phyloP scores from a whole-genome alignment of 306 rosid genomes.

The Rubus parviflorus region DNA sequence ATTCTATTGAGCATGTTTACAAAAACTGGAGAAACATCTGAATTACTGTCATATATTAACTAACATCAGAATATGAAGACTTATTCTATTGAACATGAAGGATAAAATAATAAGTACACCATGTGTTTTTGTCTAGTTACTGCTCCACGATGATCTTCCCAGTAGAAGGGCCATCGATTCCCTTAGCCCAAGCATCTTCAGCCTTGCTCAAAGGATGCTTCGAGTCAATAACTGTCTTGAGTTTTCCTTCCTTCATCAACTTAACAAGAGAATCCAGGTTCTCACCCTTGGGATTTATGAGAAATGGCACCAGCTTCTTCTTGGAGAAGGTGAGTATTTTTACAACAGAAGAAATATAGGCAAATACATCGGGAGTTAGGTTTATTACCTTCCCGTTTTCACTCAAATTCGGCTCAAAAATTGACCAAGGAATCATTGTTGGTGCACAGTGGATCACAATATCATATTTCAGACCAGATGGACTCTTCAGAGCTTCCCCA shows the following conservation, averaged over 20 bases:
- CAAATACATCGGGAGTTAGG: slow-evolving; percentile 38
- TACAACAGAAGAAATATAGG: slow-evolving; percentile 30
- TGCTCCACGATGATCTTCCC: slow-evolving; percentile 72
- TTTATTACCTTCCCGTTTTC: slow-evolving; percentile 66
- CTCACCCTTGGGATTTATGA: slow-evolving; percentile 37
- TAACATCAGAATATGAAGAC: background rate
- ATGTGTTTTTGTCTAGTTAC: background rate
- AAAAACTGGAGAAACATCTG: too few species aligned
- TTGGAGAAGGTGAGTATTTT: slow-evolving; percentile 59
- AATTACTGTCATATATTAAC: too few species aligned
- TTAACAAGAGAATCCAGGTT: slow-evolving; percentile 46
- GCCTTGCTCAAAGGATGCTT: slow-evolving; percentile 60
- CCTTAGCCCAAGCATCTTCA: slow-evolving; percentile 76
- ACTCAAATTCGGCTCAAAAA: slow-evolving; percentile 66
- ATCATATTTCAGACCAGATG: slow-evolving; percentile 66
- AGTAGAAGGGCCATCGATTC: slow-evolving; percentile 51
- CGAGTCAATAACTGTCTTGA: slow-evolving; percentile 53
- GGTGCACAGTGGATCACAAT: slow-evolving; percentile 56
- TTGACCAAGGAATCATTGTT: slow-evolving; percentile 69
- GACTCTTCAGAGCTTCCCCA: slow-evolving; percentile 63
- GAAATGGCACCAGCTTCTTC: slow-evolving; percentile 49
- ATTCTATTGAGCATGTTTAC: too few species aligned
- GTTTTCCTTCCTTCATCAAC: slow-evolving; percentile 56
- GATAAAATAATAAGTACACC: background rate
- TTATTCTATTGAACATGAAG: background rate